Evolutionary conservation across 1,139 yeast genomes (phyloP).

Genomic region (Groenewaldozyma auringiensis): DNA sequence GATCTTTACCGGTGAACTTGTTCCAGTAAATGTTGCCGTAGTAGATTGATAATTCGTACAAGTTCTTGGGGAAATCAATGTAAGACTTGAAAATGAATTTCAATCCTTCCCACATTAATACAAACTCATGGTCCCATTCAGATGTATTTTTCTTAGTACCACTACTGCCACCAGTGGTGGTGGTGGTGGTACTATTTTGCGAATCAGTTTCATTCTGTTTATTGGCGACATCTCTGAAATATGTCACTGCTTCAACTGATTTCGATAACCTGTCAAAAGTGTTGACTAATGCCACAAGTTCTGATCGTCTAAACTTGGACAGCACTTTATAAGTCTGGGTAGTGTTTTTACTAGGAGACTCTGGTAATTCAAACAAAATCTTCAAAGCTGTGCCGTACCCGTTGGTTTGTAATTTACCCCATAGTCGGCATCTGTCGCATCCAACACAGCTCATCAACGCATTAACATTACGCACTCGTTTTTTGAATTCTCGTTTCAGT

Average conservation of each 20-base stretch:
- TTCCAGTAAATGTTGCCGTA: slow-evolving; percentile 62
- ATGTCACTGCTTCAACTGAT: slow-evolving; percentile 66
- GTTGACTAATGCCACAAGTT: slow-evolving; percentile 80
- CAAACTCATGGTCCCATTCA: slow-evolving; percentile 39
- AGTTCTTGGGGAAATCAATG: slow-evolving; percentile 55
- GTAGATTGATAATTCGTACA: slow-evolving; percentile 45
- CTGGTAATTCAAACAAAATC: slow-evolving; percentile 71
- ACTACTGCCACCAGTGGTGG: slow-evolving; percentile 10
- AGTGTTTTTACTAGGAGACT: slow-evolving; percentile 37
- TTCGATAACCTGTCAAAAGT: slow-evolving; percentile 88
- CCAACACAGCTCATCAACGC: slow-evolving; percentile 97
- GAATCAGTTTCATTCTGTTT: slow-evolving; percentile 7
- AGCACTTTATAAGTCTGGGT: slow-evolving; percentile 31
- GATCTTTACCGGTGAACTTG: slow-evolving; percentile 50
- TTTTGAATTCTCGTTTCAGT: slow-evolving; percentile 72
- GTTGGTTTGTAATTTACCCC: slow-evolving; percentile 96
- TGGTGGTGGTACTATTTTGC: slow-evolving; percentile 13
- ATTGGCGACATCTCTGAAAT: slow-evolving; percentile 52
- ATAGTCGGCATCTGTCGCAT: slow-evolving; percentile 91
- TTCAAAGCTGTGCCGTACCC: slow-evolving; percentile 97
- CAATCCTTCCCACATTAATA: slow-evolving; percentile 55
- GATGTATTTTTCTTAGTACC: slow-evolving; percentile 3
- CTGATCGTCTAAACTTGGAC: slow-evolving; percentile 63
- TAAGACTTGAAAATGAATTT: slow-evolving; percentile 63
- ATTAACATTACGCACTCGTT: slow-evolving; percentile 80